Conservation (phyloP, 2,329 filamentous ascomycete genomes). For the Fusarium tupiense region DNA sequence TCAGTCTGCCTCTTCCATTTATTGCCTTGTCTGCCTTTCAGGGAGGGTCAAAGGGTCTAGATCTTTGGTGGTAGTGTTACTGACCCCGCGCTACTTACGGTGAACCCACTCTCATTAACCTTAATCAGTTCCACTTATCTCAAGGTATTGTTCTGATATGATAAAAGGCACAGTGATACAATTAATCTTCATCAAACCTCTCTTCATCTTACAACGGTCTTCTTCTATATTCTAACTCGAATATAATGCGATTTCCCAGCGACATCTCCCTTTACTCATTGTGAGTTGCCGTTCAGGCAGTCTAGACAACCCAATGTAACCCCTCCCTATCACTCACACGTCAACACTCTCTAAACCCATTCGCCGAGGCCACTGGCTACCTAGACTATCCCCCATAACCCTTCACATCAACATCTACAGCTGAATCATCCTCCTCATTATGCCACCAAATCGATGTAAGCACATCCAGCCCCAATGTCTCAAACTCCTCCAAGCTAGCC, state of each 20-base stretch:
- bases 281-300: not conserved
- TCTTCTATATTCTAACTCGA: not conserved
- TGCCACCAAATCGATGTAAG: conserved; percentile 8
- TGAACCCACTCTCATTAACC: conserved; percentile 25
- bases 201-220: not conserved
- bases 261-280: not conserved
- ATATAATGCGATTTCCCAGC: not conserved
- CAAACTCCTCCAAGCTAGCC: conserved; percentile 6
- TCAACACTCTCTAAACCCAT: not conserved
- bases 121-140: conserved; percentile 19
- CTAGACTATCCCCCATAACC: conserved; percentile 5
- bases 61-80: conserved; percentile 14
- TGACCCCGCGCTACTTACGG: conserved; percentile 23
- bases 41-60: conserved; percentile 8
- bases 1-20: not conserved
- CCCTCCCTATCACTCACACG: not conserved
- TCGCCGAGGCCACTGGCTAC: not conserved
- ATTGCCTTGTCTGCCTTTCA: not conserved
- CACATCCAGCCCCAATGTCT: conserved; percentile 4
- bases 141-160: not conserved
- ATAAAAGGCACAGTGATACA: not conserved
- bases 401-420: conserved; percentile 10
- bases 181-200: not conserved
- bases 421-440: conserved; percentile 12
- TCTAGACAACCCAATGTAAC: not conserved